Evolutionary conservation across 805 yeast species (phyloP), one percentile per base, ranked within the genome.

Genomic region (Saccharomycopsis malanga): DNA sequence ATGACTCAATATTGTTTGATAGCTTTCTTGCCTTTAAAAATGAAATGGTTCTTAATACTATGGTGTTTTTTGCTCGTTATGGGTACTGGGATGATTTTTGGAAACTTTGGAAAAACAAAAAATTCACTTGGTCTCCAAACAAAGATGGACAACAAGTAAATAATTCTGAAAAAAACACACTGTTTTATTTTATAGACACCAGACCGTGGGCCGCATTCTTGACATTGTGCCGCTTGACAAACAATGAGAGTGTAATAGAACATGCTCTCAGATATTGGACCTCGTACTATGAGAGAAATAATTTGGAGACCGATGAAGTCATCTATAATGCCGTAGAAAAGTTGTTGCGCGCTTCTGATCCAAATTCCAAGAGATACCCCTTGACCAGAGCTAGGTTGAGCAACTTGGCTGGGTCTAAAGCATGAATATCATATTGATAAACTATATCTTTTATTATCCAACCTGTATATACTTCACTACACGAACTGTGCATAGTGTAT

Each of bases 181-280:
- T 15, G 23, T 32, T 25, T 17, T 23, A 23, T 5, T 25, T 27
- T 6, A 25, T 39, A 32, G 54, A 50, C 27, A 36, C 49, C 3
- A 34, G 54, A 23, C 54, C 54, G 21, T 50, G 54, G 54, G 23
- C 20, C 20, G 27, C 24, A 17, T 45, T 46, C 14, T 42, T 50
- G 7, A 29, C 32, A 14, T 21, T 50, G 7, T 42, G 47, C 30
- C 39, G 21, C 15, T 14, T 25, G 17, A 29, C 48, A 14, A 25
- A 34, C 10, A 35, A 44, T 25, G 38, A 7, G 2, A 17, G 34
- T 6, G 2, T 44, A 4, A 46, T 50, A 45, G 36, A 34, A 4
- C 39, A 37, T 9, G 36, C 45, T 4, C 32, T 47, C 10, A 42
- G 42, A 25, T 47, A 47, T 34, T 45, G 38, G 39, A 29, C 23